A percentile compares a stretch with the other conserved stretches of the same genome.
These are phyloP conservation scores for Hygrophoropsis aurantiaca DNA, from an alignment of 768 basidiomycete genomes.

Conservation along the genomic window DNA sequence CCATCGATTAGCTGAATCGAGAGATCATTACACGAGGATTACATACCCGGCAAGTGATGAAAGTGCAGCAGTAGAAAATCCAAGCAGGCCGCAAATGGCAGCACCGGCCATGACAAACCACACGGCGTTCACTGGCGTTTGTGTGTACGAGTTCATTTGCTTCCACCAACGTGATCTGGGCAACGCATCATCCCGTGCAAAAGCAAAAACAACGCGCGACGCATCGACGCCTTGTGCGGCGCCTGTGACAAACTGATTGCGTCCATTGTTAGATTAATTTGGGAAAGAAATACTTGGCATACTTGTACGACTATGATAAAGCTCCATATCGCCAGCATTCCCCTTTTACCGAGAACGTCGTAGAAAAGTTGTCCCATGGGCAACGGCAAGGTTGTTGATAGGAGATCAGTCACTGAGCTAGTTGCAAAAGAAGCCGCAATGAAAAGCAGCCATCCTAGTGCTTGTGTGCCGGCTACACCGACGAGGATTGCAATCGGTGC, in stretches of 20 bases:
- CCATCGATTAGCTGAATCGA: conserved; percentile 1
- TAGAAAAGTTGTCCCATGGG: conserved; percentile 75
- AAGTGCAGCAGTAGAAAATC: conserved; percentile 63
- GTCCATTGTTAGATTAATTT: neutral
- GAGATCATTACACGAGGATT: neutral
- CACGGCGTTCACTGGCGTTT: conserved; percentile 73
- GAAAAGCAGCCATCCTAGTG: conserved; percentile 63
- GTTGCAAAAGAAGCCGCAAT: conserved; percentile 69
- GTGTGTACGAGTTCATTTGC: conserved; percentile 53
- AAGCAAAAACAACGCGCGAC: conserved; percentile 73
- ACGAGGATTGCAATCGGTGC: conserved; percentile 71
- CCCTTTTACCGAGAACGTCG: conserved; percentile 60
- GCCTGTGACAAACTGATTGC: conserved; percentile 61
- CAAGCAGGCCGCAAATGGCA: conserved; percentile 60
- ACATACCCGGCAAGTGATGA: conserved; percentile 67
- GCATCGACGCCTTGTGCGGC: conserved; percentile 76
- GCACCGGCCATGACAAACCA: conserved; percentile 67
- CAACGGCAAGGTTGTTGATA: conserved; percentile 52
- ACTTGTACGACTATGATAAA: conserved; percentile 66
- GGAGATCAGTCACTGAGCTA: conserved; percentile 49
- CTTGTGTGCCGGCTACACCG: conserved; percentile 58
- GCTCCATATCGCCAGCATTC: conserved; percentile 74
- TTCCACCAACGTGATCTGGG: conserved; percentile 76
- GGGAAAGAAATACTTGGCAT: conserved; percentile 3
- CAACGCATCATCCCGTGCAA: conserved; percentile 71